Conservation (phyloP, 1,284 basidiomycete species). For the Tylopilus sp. region DNA sequence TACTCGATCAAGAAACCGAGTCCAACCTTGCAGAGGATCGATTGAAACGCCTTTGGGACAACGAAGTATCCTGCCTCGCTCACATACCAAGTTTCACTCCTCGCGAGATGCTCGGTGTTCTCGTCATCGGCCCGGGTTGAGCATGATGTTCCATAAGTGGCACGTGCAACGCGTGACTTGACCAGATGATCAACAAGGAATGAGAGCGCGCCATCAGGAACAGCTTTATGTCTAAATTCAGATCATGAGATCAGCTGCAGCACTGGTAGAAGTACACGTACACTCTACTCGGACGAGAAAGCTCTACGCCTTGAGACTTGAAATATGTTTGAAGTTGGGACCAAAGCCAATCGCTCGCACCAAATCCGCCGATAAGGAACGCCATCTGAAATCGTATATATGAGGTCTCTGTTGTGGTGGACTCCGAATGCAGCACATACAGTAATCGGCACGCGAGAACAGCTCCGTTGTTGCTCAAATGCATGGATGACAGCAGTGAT, state of each 20-base stretch:
- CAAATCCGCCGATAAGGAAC: conserved; percentile 51
- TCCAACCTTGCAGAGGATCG: conserved; percentile 20
- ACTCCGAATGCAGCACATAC: conserved; percentile 19
- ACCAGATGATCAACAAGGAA: conserved; percentile 28
- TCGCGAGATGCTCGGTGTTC: conserved; percentile 17
- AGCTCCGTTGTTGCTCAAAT: conserved; percentile 42
- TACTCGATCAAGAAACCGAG: neutral
- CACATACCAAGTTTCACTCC: conserved; percentile 13
- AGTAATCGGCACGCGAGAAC: conserved; percentile 29
- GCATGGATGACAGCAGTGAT: conserved; percentile 45
- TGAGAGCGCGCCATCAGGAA: conserved; percentile 29
- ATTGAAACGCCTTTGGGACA: conserved; percentile 14
- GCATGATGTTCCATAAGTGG: no score
- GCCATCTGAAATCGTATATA: conserved; percentile 35
- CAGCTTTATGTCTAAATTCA: conserved; percentile 24
- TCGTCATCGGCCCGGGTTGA: conserved; percentile 9
- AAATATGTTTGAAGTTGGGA: conserved; percentile 26
- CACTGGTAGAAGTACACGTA: neutral
- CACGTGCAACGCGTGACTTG: conserved; percentile 22
- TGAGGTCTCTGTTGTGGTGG: neutral
- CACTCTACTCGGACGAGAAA: conserved; percentile 24
- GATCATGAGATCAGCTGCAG: no score
- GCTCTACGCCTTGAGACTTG: conserved; percentile 19
- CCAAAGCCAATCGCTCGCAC: conserved; percentile 32
- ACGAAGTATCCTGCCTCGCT: conserved; percentile 4